A percentile compares a stretch with the other conserved stretches of the same genome.
Evolutionary conservation across 139 green algal genomes (phyloP).

Genomic region (Astrephomene gubernaculifera): DNA sequence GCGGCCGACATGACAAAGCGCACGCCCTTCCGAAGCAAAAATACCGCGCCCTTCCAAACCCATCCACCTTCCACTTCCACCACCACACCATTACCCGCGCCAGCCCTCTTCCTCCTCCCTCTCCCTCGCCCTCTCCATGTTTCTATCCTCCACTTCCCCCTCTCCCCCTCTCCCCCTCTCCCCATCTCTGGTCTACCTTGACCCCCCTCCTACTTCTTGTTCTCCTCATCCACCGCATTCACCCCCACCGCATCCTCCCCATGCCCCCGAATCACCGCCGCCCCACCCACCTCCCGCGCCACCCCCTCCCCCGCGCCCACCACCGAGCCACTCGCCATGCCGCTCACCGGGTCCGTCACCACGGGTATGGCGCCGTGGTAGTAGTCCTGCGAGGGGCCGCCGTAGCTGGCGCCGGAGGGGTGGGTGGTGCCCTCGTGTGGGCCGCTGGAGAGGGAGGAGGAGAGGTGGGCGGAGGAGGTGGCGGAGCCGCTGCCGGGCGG

Average conservation of each 20-base stretch:
- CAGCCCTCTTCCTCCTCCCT: neutral
- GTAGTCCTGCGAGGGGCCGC: slow-evolving; percentile 26
- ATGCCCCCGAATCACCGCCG: slow-evolving; percentile 3
- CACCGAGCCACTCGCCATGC: slow-evolving; percentile 2
- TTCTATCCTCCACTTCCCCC: neutral
- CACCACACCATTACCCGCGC: neutral
- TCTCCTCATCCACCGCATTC: neutral
- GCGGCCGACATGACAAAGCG: too few species aligned
- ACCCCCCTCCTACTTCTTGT: neutral
- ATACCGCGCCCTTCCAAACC: too few species aligned
- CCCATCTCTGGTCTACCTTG: neutral
- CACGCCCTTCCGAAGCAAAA: too few species aligned
- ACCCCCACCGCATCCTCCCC: slow-evolving; percentile 2
- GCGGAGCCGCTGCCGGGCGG: slow-evolving; percentile 5
- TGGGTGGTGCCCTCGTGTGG: slow-evolving; percentile 27
- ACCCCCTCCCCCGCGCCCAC: neutral
- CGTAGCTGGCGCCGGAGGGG: neutral
- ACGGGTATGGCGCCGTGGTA: slow-evolving; percentile 13
- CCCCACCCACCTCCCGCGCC: neutral
- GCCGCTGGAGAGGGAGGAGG: neutral
- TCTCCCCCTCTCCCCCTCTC: neutral
- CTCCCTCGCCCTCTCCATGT: neutral
- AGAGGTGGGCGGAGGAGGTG: neutral
- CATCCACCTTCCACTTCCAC: neutral
- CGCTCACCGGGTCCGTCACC: slow-evolving; percentile 28